Conservation (phyloP, 352 stramenopile species). For the Phytophthora pseudosyringae region DNA sequence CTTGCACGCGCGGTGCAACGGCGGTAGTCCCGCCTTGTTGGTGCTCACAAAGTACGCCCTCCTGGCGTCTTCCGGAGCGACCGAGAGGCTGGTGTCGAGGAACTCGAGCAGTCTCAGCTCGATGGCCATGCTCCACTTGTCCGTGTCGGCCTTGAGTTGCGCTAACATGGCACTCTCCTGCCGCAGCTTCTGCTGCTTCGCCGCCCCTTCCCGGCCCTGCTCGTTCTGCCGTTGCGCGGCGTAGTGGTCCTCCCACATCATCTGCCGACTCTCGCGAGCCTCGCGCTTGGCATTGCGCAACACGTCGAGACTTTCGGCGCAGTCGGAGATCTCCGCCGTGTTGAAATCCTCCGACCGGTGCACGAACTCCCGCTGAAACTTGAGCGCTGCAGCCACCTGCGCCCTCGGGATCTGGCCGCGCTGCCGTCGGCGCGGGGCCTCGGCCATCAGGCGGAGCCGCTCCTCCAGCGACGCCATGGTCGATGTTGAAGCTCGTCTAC, state of each 20-base stretch:
- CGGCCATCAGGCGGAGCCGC: slow-evolving; percentile 52
- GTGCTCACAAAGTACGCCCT: slow-evolving; percentile 46
- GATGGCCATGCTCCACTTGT: slow-evolving; percentile 81
- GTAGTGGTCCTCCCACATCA: slow-evolving; percentile 75
- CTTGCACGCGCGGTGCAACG: slow-evolving; percentile 62
- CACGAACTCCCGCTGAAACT: slow-evolving; percentile 58
- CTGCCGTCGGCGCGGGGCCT: slow-evolving; percentile 46
- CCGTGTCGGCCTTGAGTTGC: slow-evolving; percentile 55
- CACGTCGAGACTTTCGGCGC: slow-evolving; percentile 50
- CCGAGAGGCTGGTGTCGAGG: slow-evolving; percentile 40
- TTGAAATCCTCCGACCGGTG: slow-evolving; percentile 45
- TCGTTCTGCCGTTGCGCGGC: slow-evolving; percentile 37
- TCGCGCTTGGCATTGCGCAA: slow-evolving; percentile 56
- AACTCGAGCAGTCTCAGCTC: slow-evolving; percentile 58
- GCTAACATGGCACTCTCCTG: slow-evolving; percentile 63
- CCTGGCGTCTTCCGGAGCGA: slow-evolving; percentile 18
- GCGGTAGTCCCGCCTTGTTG: slow-evolving; percentile 57
- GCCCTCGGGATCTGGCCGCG: slow-evolving; percentile 57
- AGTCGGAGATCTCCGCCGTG: slow-evolving; percentile 54
- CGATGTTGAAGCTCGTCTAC: slow-evolving; percentile 10
- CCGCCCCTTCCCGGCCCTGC: slow-evolving; percentile 9
- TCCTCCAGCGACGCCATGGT: slow-evolving; percentile 42
- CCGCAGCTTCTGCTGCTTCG: slow-evolving; percentile 50
- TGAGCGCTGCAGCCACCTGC: slow-evolving; percentile 42
- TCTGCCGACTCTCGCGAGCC: slow-evolving; percentile 58